A percentile compares a stretch with the other conserved stretches of the same genome.
These are phyloP conservation scores for Dictyostelium discoideum DNA, from an alignment of 78 protist genomes.

Conservation along the genomic window DNA sequence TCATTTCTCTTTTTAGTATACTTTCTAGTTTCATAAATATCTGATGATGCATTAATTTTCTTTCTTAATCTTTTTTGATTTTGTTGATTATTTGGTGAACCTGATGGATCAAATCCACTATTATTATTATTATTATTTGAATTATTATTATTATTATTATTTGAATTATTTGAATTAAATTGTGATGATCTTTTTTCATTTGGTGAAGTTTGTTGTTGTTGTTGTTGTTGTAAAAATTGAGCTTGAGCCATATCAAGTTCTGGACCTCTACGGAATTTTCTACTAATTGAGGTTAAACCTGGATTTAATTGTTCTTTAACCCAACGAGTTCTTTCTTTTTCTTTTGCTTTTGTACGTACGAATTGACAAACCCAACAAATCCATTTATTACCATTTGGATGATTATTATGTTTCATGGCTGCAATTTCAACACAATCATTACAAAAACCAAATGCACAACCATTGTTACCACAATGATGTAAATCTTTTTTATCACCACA, in stretches of 20 bases:
- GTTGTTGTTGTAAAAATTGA: neutral
- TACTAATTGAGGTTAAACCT: neutral
- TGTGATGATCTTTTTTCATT: neutral
- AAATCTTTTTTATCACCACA: conserved; percentile 59
- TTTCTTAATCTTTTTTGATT: conserved; percentile 17
- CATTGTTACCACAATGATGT: conserved; percentile 44
- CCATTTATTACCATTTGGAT: conserved; percentile 30
- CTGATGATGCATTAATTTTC: neutral
- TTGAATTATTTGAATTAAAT: neutral
- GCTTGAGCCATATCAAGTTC: neutral
- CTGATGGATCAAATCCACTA: neutral
- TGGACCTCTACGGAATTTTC: neutral
- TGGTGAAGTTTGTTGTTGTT: neutral
- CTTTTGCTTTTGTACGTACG: conserved; percentile 18
- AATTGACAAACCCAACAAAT: conserved; percentile 61
- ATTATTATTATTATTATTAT: neutral
- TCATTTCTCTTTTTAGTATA: neutral
- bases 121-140: neutral
- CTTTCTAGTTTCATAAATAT: conserved; percentile 4
- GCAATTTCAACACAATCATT: conserved; percentile 17
- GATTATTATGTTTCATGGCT: conserved; percentile 28
- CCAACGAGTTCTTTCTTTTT: conserved; percentile 72
- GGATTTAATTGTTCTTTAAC: conserved; percentile 14
- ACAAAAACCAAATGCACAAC: conserved; percentile 74
- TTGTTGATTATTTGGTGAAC: conserved; percentile 7